These are phyloP conservation scores for Pleurotus djamor DNA, from an alignment of 768 basidiomycete genomes.

Conservation along the genomic window DNA sequence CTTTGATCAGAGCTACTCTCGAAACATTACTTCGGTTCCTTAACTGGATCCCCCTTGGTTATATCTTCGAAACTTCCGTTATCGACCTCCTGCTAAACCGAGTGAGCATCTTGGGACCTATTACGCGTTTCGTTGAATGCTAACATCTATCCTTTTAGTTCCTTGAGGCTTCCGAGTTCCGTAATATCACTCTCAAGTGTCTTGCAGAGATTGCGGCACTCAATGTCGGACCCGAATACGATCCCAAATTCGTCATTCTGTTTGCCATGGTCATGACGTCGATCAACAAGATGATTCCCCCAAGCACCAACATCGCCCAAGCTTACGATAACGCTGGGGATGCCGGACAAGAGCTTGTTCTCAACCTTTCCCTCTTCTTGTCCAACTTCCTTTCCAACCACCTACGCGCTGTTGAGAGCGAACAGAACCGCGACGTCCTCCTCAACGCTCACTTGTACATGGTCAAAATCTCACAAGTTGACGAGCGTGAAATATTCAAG, in stretches of 20 bases:
- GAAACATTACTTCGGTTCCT: constrained; percentile 95
- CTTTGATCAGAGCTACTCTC: constrained; percentile 89
- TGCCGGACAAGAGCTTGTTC: constrained; percentile 93
- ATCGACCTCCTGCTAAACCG: constrained; percentile 91
- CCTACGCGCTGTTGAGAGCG: constrained; percentile 91
- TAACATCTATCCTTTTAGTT: constrained; percentile 54
- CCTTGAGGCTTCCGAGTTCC: constrained; percentile 94
- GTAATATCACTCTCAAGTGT: constrained; percentile 96
- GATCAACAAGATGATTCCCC: constrained; percentile 95
- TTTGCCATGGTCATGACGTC: constrained; percentile 99
- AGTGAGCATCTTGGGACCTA: constrained; percentile 46
- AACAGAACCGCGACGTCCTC: constrained; percentile 85
- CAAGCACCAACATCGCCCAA: constrained; percentile 89
- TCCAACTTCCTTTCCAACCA: constrained; percentile 95
- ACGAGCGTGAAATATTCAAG: constrained; percentile 99
- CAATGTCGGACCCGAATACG: constrained; percentile 94
- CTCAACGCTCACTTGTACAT: constrained; percentile 98
- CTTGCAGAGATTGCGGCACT: constrained; percentile 95
- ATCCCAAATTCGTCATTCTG: constrained; percentile 95
- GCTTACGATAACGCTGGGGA: constrained; percentile 90
- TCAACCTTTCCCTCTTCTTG: constrained; percentile 97
- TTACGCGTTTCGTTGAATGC: constrained; percentile 8
- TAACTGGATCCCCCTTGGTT: constrained; percentile 99
- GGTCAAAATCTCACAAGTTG: constrained; percentile 97
- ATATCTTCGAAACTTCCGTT: constrained; percentile 97